phyloP scores from a whole-genome alignment of 371 early-diverging fungal species.

The Syncephalastrum monosporum region DNA sequence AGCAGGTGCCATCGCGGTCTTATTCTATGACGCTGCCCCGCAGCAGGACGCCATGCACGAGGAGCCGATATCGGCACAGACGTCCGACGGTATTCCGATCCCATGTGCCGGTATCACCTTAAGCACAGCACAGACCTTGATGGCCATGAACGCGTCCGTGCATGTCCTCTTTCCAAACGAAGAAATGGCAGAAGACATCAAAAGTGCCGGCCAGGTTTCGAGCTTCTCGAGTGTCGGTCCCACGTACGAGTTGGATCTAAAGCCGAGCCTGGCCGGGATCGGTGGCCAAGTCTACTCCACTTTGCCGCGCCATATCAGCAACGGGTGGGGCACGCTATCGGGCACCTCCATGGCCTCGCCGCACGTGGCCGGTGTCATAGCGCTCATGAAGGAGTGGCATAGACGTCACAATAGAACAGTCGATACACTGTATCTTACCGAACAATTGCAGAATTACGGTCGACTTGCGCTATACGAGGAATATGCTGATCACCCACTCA shows the following conservation, averaged over 20 bases:
- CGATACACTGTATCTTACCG: conserved; percentile 23
- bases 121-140: not conserved
- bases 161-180: conserved; percentile 10
- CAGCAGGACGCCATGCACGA: conserved; percentile 4
- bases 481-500: conserved; percentile 35
- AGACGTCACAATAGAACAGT: not conserved
- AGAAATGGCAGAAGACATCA: not conserved
- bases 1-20: conserved; percentile 50
- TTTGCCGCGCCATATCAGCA: conserved; percentile 29
- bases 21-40: conserved; percentile 42
- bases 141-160: not conserved
- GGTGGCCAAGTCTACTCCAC: conserved; percentile 76
- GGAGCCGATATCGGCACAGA: conserved; percentile 8
- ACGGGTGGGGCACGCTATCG: conserved; percentile 60
- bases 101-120: conserved; percentile 44
- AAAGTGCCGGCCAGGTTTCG: conserved; percentile 44
- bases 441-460: conserved; percentile 57
- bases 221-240: conserved; percentile 53
- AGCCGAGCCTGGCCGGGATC: conserved; percentile 63
- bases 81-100: conserved; percentile 18
- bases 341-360: conserved; percentile 76
- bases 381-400: conserved; percentile 53
- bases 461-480: conserved; percentile 21
- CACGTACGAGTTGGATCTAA: conserved; percentile 40
- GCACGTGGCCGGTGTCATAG: conserved; percentile 68